Base-by-base conservation (phyloP, 495 filamentous ascomycete species). In the Lophiotrema nucula region DNA sequence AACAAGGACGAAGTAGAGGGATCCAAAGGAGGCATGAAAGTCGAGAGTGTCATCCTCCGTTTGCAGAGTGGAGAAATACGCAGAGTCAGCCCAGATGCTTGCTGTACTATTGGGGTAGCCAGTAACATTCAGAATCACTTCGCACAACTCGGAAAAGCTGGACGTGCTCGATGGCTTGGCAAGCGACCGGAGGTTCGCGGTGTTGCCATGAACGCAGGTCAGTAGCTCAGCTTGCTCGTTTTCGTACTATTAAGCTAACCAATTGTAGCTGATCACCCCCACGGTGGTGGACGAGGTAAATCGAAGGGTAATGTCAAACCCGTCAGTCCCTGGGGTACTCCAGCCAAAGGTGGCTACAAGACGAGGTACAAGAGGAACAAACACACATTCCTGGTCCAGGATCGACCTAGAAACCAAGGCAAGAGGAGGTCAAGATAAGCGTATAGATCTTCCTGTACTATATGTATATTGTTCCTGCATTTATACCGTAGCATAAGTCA, bases 251-350 rank as follows among this genome's bases (percentile, higher is more conserved):
- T 38, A 49, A 52, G 47, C 68, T 76, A 57, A 77, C 57, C n/a
- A 18, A 26, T 56, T 60, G 42, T 56, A 83, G 82, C 76, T 58
- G 95, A 98, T 64, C 93, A 98, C 82, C 92, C 93, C 64, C 93
- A 98, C 74, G 93, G 93, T 81, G 93, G 93, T 86, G 93, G 93
- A 70, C 81, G 95, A 77, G 93, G 93, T 70, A 98, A 98, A 77
- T 95, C 90, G 22, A 97, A 98, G 87, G 92, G 93, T 80, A 97
- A 97, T 72, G 81, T 88, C 53, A 77, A 93, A 70, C 92, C 95
- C 41, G 88, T 90, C 70, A 95, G 89, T 76, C 91, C 91, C 56
- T 98, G 93, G 93, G 95, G 95, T 66, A 85, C 83, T 69, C 90
- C 90, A 74, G 83, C 93, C 70, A 98, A 98, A 83, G 87, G 87